Evolutionary conservation across 208 protist species (phyloP), one percentile per base, ranked within the genome.

Genomic region (Porcisia hertigi): DNA sequence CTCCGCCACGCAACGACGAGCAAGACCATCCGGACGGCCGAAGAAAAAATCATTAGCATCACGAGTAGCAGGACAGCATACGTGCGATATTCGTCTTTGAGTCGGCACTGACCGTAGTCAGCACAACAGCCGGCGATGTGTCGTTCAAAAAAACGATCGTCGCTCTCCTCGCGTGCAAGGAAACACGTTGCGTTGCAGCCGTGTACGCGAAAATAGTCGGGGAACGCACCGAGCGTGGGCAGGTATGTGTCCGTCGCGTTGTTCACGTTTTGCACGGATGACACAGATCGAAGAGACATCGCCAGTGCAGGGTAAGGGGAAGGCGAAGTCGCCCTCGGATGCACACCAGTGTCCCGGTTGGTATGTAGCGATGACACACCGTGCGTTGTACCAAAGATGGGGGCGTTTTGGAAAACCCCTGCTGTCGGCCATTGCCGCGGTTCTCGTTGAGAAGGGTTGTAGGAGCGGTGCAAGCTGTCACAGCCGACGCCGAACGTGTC

Each of bases 71-170:
- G 39, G 8, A 88, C 87, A 6, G 78, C 80, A 71, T 88, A 94
- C 41, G 76, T 79, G 30, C 86, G 73, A 62, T 85, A 85, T 34
- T 55, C 81, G 43, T 92, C 86, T 45, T 86, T 87, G 23, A 85
- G 76, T 3, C 82, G 83, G 79, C 86, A 92, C 34, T 69, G 55
- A 11, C 87, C 88, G 69, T 94, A 94, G 2, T 76, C 54, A 23
- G 72, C 75, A 67, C 90, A 94, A 67, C 90, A 94, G 16, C 78
- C 54, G 5, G 65, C 62, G 62, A 89, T 86, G 62, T 49, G 14
- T 4, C 52, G 54, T 14, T 54, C 63, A 43, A 86, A 43, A 34
- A 54, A 45, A 45, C 70, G 52, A 25, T 67, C 54, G 34, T 60
- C 45, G 14, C 20, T 55, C 18, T 52, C 59, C 30, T 73, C 77